Evolutionary conservation across 2,329 filamentous ascomycete species (phyloP).

Genomic region (Sclerotinia spermophila): DNA sequence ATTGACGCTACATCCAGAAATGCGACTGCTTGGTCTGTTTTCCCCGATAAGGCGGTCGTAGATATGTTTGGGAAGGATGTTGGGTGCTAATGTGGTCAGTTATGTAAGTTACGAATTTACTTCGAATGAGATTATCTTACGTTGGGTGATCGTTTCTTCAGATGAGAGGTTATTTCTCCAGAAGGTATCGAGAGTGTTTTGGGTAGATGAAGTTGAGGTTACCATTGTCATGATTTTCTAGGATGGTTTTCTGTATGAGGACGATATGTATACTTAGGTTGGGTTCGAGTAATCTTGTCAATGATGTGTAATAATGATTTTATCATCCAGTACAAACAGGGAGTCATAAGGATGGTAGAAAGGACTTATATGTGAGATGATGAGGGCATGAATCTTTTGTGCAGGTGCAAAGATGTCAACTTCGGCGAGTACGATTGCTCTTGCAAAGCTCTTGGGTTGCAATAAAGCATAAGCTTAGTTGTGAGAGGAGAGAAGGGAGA

Average conservation of each 20-base stretch:
- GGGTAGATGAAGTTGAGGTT: not conserved
- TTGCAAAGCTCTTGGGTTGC: not conserved
- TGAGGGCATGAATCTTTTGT: not conserved
- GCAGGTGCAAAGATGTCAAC: not conserved
- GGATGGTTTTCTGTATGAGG: not conserved
- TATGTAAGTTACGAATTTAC: not conserved
- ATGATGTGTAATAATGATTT: not conserved
- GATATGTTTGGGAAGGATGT: conserved; percentile 12
- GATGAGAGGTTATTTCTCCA: conserved; percentile 8
- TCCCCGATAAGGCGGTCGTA: not conserved
- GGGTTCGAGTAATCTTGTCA: not conserved
- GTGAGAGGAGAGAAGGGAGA: not conserved
- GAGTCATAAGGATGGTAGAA: not conserved
- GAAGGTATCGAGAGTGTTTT: conserved; percentile 9
- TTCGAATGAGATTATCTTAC: not conserved
- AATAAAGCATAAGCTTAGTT: not conserved
- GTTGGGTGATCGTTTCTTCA: not conserved
- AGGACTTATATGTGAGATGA: not conserved
- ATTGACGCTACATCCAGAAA: conserved; percentile 33
- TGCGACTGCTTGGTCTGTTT: not conserved
- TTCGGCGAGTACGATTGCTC: not conserved
- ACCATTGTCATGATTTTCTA: not conserved
- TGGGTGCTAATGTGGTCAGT: conserved; percentile 5
- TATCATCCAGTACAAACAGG: not conserved
- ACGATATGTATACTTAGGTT: not conserved